A percentile compares a stretch with the other conserved stretches of the same genome.
These are phyloP conservation scores for Candolleomyces efflorescens DNA, from an alignment of 768 basidiomycete species.

Conservation along the genomic window DNA sequence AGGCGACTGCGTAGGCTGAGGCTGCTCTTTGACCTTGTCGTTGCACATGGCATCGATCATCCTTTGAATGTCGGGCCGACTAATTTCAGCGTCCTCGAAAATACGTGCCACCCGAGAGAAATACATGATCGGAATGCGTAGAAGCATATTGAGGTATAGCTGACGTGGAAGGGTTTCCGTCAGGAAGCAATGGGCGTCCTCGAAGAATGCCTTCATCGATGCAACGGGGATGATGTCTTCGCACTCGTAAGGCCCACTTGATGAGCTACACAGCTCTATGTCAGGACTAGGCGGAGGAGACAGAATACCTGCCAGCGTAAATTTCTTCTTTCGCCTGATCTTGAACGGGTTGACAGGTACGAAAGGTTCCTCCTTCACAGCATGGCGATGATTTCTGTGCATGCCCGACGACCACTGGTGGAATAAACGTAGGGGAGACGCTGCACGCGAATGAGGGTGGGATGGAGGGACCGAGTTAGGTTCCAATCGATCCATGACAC, in stretches of 20 bases:
- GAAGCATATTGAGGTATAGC: slow-evolving; percentile 45
- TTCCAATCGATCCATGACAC: background rate
- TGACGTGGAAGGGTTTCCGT: slow-evolving; percentile 38
- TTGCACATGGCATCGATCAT: slow-evolving; percentile 36
- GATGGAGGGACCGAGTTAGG: background rate
- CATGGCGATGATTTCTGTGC: slow-evolving; percentile 34
- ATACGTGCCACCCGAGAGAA: slow-evolving; percentile 74
- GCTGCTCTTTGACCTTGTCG: background rate
- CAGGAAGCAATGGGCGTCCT: slow-evolving; percentile 23
- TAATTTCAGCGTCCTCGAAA: slow-evolving; percentile 76
- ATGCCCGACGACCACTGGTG: slow-evolving; percentile 49
- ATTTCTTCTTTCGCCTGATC: slow-evolving; percentile 17
- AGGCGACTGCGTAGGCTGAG: background rate
- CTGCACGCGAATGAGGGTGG: slow-evolving; percentile 46
- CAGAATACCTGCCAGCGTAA: slow-evolving; percentile 15
- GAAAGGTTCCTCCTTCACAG: slow-evolving; percentile 44
- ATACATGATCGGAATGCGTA: slow-evolving; percentile 75
- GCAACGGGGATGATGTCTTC: slow-evolving; percentile 24
- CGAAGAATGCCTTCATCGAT: slow-evolving; percentile 15
- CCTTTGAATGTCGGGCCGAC: slow-evolving; percentile 62
- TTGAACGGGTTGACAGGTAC: slow-evolving; percentile 53
- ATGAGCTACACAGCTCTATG: slow-evolving; percentile 15
- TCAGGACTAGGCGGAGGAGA: slow-evolving; percentile 23
- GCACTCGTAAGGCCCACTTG: slow-evolving; percentile 23
- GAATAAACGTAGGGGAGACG: slow-evolving; percentile 59